Percentiles rank a stretch among this genome's conserved stretches.
Conservation (phyloP, 495 filamentous ascomycete species). For the Tuber aestivum region DNA sequence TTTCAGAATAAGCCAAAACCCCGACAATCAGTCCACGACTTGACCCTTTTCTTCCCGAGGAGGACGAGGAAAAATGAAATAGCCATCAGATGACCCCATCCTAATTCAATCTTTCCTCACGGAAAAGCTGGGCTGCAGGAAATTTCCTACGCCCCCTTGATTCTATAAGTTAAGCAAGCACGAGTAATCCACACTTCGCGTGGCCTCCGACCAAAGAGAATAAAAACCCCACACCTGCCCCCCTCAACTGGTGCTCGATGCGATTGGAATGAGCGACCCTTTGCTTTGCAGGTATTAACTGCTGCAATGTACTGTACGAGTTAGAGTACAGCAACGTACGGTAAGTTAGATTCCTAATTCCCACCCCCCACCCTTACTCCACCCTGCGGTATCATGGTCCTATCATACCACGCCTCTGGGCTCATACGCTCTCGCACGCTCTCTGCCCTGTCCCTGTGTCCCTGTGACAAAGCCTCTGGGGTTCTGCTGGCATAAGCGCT, state of each 20-base stretch:
- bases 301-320: not conserved
- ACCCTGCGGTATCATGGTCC: no score
- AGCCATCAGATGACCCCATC: conserved; percentile 1
- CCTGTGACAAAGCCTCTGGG: not conserved
- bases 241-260: not conserved
- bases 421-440: not conserved
- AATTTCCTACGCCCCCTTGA: not conserved
- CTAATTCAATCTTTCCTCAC: not conserved
- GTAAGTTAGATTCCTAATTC: not conserved
- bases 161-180: not conserved
- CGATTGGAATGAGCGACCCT: not conserved
- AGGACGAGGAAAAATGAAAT: not conserved
- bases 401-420: not conserved
- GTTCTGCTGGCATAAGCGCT: not conserved
- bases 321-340: not conserved
- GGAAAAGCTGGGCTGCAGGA: not conserved
- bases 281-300: not conserved
- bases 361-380: not conserved
- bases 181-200: not conserved
- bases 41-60: not conserved
- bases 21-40: not conserved
- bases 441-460: not conserved
- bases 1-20: not conserved
- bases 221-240: not conserved
- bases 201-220: not conserved